phyloP scores from a whole-genome alignment of 208 protist genomes.

The Trypanosoma boissoni region DNA sequence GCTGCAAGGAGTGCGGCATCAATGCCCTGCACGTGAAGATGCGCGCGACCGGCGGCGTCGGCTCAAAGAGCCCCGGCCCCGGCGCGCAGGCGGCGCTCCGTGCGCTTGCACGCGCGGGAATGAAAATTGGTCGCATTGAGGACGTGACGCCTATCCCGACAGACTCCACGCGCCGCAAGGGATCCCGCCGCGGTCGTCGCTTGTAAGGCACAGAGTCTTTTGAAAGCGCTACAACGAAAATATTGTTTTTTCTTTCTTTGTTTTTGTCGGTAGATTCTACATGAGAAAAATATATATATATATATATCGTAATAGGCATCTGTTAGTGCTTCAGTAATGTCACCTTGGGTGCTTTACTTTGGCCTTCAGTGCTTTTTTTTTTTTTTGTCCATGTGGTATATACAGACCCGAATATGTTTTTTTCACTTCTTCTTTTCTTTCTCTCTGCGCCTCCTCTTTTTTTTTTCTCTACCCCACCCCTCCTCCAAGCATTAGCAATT shows the following conservation, averaged over 20 bases:
- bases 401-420: background rate
- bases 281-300: background rate
- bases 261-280: slow-evolving; percentile 21
- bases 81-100: slow-evolving; percentile 99
- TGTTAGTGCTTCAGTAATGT: too few relatives aligned
- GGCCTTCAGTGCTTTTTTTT: slow-evolving; percentile 4
- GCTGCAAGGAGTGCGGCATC: slow-evolving; percentile 98
- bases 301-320: too few relatives aligned
- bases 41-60: slow-evolving; percentile 98
- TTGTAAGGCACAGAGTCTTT: slow-evolving; percentile 64
- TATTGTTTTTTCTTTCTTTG: slow-evolving; percentile 21
- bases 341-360: background rate
- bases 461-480: too few relatives aligned
- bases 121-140: slow-evolving; percentile 99
- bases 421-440: too few relatives aligned
- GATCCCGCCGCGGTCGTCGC: slow-evolving; percentile 98
- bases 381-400: slow-evolving; percentile 4
- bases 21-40: slow-evolving; percentile 99
- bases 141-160: slow-evolving; percentile 99
- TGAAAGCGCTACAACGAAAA: slow-evolving; percentile 49
- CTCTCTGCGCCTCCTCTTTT: too few relatives aligned
- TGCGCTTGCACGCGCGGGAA: slow-evolving; percentile 98
- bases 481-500: too few relatives aligned
- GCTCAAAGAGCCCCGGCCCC: slow-evolving; percentile 98
- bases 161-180: slow-evolving; percentile 98